Conservation (phyloP, 176 grass and related monocot genomes). For the Musa schizocarpa region DNA sequence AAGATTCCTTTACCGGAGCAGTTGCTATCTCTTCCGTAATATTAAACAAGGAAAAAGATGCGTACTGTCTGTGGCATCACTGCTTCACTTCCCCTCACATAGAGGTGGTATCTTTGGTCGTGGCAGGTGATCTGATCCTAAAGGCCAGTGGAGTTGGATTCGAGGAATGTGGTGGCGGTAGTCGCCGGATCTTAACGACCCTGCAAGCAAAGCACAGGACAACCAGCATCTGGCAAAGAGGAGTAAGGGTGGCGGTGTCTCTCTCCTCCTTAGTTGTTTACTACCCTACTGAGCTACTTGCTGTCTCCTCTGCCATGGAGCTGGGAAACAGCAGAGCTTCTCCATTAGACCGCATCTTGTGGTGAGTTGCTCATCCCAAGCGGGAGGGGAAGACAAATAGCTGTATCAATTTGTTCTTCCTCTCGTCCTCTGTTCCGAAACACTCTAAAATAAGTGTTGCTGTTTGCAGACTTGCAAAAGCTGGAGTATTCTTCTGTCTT, state of each 20-base stretch:
- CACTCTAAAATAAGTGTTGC: slow-evolving; percentile 24
- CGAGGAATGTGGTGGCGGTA: slow-evolving; percentile 56
- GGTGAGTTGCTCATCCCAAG: background rate
- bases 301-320: slow-evolving; percentile 8
- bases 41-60: slow-evolving; percentile 33
- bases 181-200: slow-evolving; percentile 45
- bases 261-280: slow-evolving; percentile 11
- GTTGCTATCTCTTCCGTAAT: slow-evolving; percentile 36
- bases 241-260: background rate
- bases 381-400: background rate
- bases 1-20: slow-evolving; percentile 33
- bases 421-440: slow-evolving; percentile 16
- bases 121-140: slow-evolving; percentile 34
- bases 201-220: slow-evolving; percentile 33
- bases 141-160: slow-evolving; percentile 16
- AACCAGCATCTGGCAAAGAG: slow-evolving; percentile 14
- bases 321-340: background rate
- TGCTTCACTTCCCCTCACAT: slow-evolving; percentile 10
- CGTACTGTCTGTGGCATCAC: slow-evolving; percentile 36
- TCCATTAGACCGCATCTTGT: slow-evolving; percentile 33
- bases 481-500: slow-evolving; percentile 43
- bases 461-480: slow-evolving; percentile 29
- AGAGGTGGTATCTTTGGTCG: slow-evolving; percentile 28
- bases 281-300: background rate
- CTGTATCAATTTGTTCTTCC: slow-evolving; percentile 32